Evolutionary conservation across 2,329 filamentous ascomycete genomes (phyloP).

Genomic region (Stachybotrys chlorohalonatus): DNA sequence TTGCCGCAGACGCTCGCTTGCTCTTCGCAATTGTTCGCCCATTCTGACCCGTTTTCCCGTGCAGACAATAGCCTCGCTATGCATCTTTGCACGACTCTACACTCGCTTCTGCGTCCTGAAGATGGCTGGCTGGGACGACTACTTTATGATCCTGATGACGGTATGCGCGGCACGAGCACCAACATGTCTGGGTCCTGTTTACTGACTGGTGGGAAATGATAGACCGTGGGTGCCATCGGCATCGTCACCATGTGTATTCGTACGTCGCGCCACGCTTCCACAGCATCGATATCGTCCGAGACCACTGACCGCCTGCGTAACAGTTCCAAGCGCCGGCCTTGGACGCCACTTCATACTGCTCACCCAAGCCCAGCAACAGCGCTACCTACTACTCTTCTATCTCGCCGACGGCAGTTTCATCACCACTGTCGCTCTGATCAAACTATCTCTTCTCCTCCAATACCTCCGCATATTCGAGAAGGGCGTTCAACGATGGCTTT

Average conservation of each 20-base stretch:
- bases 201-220: neutral
- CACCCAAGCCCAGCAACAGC: neutral
- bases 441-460: neutral
- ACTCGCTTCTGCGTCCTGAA: neutral
- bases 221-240: neutral
- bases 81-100: neutral
- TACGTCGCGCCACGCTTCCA: neutral
- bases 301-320: neutral
- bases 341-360: neutral
- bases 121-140: neutral
- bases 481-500: neutral
- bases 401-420: conserved; percentile 2
- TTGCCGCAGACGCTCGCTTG: neutral
- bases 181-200: neutral
- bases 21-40: neutral
- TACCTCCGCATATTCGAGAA: neutral
- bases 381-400: conserved; percentile 1
- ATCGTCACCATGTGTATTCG: neutral
- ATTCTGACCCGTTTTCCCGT: neutral
- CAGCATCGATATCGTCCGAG: neutral
- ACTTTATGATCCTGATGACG: neutral
- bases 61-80: neutral
- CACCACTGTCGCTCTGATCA: neutral
- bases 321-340: neutral
- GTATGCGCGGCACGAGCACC: neutral